A percentile compares a stretch with the other conserved stretches of the same genome.
These are phyloP conservation scores for Ilex paraguariensis DNA, from an alignment of 305 asterid genomes.

Conservation along the genomic window DNA sequence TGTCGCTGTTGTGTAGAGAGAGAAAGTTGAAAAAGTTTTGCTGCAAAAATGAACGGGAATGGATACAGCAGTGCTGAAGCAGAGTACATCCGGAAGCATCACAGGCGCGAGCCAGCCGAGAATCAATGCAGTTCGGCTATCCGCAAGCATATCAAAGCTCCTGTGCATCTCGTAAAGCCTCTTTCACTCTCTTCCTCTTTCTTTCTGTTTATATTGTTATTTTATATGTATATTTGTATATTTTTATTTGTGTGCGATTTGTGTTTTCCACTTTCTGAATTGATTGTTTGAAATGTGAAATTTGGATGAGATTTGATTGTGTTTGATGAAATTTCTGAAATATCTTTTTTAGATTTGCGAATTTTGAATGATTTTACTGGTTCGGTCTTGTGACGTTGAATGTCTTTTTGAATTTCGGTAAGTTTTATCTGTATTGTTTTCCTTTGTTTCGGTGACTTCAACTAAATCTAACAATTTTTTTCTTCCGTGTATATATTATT, in stretches of 20 bases:
- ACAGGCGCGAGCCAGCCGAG: constrained; percentile 46
- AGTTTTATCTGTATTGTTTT: not conserved
- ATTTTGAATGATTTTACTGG: not conserved
- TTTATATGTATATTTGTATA: too few species aligned
- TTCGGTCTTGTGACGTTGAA: not conserved
- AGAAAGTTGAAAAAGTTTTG: too few species aligned
- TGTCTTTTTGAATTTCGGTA: not conserved
- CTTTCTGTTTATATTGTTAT: too few species aligned
- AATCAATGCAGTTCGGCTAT: constrained; percentile 67
- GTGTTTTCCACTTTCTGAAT: not conserved
- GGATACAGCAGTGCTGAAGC: constrained; percentile 38
- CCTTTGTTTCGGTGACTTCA: too few species aligned
- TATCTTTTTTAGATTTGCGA: not conserved
- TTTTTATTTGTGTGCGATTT: not conserved
- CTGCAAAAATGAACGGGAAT: constrained; percentile 27
- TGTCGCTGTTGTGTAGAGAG: too few species aligned
- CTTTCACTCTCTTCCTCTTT: not conserved
- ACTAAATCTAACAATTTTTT: too few species aligned
- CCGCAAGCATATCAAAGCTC: constrained; percentile 66
- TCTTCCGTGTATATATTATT: too few species aligned
- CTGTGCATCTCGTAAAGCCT: constrained; percentile 59
- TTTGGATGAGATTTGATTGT: not conserved
- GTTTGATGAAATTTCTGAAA: not conserved
- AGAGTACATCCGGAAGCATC: constrained; percentile 50
- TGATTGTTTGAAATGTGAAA: too few species aligned